Evolutionary conservation across 805 yeast genomes (phyloP), one percentile per base, ranked within the genome.

Genomic region (Blastobotrys parvus): DNA sequence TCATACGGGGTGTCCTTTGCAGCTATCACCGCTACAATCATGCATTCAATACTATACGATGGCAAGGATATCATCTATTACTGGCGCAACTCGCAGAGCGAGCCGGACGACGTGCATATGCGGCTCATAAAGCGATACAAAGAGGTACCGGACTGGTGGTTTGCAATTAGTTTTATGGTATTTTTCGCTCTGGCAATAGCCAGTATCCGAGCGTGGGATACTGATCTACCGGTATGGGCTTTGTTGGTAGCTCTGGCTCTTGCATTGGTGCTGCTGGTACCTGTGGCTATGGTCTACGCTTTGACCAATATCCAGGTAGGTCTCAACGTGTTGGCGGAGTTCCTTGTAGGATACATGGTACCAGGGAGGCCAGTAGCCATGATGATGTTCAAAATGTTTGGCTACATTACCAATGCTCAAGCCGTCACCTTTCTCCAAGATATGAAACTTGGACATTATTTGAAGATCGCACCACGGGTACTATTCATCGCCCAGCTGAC

Each of bases 111-210:
- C 56, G 71, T 74, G 15, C 78, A 76, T 53, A 65, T 65, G 61
- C 65, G 79, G 47, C 68, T 79, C 46, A 78, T 80, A 81, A 57
- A 61, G 29, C 54, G 60, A 19, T 80, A 81, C 57, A 67, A 67
- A 5, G 82, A 77, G 50, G 81, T 76, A 22, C 86, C 85, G 2
- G 73, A 71, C 35, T 74, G 79, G 78, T 76, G 84, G 80, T 80
- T 71, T 53, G 53, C 63, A 3, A 46, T 60, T 2, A 62, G 75
- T 11, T 64, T 79, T 38, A 39, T 71, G 3, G 50, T 65, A 1
- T 72, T 77, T 39, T 67, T 78, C 17, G 60, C 64, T 1, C 61
- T 78, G 43, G 68, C 70, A 55, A 70, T 57, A 18, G 67, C 64
- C 10, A 56, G 65, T 23, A 56, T 71, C 30, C 55, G 65, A 35